Conservation (phyloP, 1,284 basidiomycete genomes). For the Cystobasidium pallidum region DNA sequence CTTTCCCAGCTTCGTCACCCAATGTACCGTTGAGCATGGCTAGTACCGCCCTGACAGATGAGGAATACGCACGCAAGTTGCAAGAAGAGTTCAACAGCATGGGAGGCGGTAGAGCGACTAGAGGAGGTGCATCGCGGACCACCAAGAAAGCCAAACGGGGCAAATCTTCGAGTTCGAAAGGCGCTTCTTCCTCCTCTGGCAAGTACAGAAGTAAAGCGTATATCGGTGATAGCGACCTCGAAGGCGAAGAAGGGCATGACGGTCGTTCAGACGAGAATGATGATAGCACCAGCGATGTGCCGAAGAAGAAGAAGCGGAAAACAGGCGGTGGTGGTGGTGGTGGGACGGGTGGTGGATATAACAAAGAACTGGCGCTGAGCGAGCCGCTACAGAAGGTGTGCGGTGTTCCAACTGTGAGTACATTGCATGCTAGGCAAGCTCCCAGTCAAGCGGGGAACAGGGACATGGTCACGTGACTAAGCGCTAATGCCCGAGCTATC, state of each 20-base stretch:
- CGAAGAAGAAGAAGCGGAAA: constrained; percentile 41
- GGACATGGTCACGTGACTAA: not conserved
- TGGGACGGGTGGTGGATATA: constrained; percentile 40
- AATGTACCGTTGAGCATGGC: constrained; percentile 28
- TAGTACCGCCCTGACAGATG: constrained; percentile 28
- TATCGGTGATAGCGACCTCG: constrained; percentile 37
- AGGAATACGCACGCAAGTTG: constrained; percentile 38
- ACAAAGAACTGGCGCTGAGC: constrained; percentile 34
- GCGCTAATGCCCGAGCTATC: not conserved
- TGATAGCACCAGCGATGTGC: constrained; percentile 18
- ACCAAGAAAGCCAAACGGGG: constrained; percentile 22
- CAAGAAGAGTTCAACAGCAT: constrained; percentile 33
- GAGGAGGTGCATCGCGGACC: constrained; percentile 22
- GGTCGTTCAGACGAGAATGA: constrained; percentile 17
- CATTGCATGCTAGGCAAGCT: not conserved
- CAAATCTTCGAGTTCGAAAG: constrained; percentile 7
- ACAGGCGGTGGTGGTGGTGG: constrained; percentile 10
- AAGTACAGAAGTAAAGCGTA: constrained; percentile 36
- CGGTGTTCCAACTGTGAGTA: constrained; percentile 34
- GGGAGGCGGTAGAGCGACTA: constrained; percentile 24
- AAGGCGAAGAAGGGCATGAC: constrained; percentile 18
- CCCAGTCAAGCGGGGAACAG: not conserved
- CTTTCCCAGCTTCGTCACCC: constrained; percentile 32
- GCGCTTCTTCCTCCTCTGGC: constrained; percentile 8
- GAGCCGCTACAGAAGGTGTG: constrained; percentile 38